Evolutionary conservation across 2,329 filamentous ascomycete genomes (phyloP), one percentile per base, ranked within the genome.

Genomic region (Fusarium sp.): DNA sequence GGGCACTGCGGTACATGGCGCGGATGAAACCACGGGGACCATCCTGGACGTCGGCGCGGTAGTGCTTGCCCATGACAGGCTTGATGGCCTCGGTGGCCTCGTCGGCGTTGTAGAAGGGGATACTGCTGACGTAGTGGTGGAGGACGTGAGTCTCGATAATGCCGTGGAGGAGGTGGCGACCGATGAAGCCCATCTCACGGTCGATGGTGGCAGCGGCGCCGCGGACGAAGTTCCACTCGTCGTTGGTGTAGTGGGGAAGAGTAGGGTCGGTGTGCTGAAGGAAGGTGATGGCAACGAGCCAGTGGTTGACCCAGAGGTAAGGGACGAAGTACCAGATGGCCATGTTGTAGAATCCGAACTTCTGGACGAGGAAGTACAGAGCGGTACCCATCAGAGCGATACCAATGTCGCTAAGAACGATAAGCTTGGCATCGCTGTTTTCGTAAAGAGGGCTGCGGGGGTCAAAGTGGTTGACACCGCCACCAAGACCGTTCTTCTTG

Each of bases 281-380:
- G 88, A 90, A 98, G 74, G 95, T 98, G 81, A 98, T 98, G 80
- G 94, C 94, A 73, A 98, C 94, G 59, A 98, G 91, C 95, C 95
- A 98, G 89, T 98, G 94, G 88, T 98, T 97, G 59, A 98, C 94
- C 95, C 95, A 98, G 66, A 98, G 86, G 81, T 98, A 99, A 39
- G 96, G 96, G 62, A 97, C 78, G 77, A 94, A 90, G 84, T 99
- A 99, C 95, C 96, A 98, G 69, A 99, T 91, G 64, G 92, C 83
- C 79, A 98, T 85, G 85, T 98, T 98, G 78, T 85, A 80, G 85
- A 90, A 95, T 77, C 96, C 96, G 75, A 91, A 98, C 59, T 82
- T 92, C 80, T 89, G 89, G 75, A 90, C 90, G 71, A 98, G 84
- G 75, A 86, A 86, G 81, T 87, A 87, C 65, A 97, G 86, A 53